A percentile compares a stretch with the other conserved stretches of the same genome.
These are phyloP conservation scores for Hortiboletus campestris DNA, from an alignment of 768 basidiomycete genomes.

Conservation along the genomic window DNA sequence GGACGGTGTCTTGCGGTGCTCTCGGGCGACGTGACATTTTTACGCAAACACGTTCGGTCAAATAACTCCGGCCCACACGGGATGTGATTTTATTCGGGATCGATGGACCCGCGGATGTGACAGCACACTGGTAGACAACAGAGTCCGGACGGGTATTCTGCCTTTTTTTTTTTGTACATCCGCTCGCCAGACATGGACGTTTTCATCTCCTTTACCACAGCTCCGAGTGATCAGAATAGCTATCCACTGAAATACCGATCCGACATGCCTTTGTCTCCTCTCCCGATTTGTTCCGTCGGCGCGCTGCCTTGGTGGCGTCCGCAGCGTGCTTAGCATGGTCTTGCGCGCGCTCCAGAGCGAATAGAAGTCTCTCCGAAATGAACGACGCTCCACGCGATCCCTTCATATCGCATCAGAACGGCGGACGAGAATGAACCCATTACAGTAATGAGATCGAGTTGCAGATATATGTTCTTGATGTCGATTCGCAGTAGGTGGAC, in stretches of 20 bases:
- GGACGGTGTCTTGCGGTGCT: background rate
- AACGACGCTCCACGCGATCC: conserved; percentile 18
- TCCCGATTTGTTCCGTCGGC: conserved; percentile 1
- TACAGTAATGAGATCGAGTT: background rate
- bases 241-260: conserved; percentile 1
- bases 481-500: background rate
- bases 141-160: background rate
- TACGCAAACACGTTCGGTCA: background rate
- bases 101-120: background rate
- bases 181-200: conserved; percentile 8
- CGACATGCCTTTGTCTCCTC: conserved; percentile 1
- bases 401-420: conserved; percentile 6
- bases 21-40: background rate
- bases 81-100: background rate
- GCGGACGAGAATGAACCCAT: conserved; percentile 4
- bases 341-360: background rate
- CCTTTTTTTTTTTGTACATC: background rate
- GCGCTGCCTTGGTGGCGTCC: conserved; percentile 6
- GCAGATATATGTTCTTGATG: conserved; percentile 4
- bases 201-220: conserved; percentile 7
- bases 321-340: conserved; percentile 1
- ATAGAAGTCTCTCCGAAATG: conserved; percentile 16
- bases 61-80: background rate
- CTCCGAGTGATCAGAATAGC: conserved; percentile 8
- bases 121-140: background rate